A percentile compares a stretch with the other conserved stretches of the same genome.
phyloP scores from a whole-genome alignment of 2,329 filamentous ascomycete genomes.

The Neofusicoccum kwambonambiense region DNA sequence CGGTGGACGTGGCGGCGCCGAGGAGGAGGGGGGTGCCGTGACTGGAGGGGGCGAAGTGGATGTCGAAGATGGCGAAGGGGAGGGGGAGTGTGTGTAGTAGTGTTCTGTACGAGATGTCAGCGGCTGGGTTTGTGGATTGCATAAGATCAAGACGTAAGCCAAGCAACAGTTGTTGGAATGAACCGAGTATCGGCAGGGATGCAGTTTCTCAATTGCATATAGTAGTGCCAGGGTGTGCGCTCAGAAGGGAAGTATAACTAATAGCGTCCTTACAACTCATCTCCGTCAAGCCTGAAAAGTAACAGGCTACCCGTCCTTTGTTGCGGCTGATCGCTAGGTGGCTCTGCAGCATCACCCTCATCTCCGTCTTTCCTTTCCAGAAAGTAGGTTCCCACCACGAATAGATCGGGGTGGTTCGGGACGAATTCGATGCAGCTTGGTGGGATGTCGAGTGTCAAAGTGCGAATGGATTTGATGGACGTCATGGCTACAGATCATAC shows the following conservation, averaged over 20 bases:
- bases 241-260: neutral
- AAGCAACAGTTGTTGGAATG: no score
- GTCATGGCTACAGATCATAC: conserved; percentile 25
- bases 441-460: conserved; percentile 62
- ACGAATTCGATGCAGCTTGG: conserved; percentile 79
- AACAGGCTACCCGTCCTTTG: conserved; percentile 72
- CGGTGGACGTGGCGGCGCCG: conserved; percentile 76
- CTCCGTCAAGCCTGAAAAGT: conserved; percentile 58
- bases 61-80: conserved; percentile 75
- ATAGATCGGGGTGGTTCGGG: conserved; percentile 59
- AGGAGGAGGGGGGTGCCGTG: conserved; percentile 49
- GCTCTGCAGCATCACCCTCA: conserved; percentile 22
- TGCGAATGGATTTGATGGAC: conserved; percentile 45
- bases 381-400: conserved; percentile 83
- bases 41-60: conserved; percentile 68
- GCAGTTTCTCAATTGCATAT: no score
- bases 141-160: no score
- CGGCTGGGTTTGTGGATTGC: neutral
- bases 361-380: conserved; percentile 54
- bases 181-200: no score
- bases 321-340: conserved; percentile 48
- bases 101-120: neutral
- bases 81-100: conserved; percentile 55
- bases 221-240: neutral
- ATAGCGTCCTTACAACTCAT: conserved; percentile 55